Base-by-base conservation (phyloP, 2,329 filamentous ascomycete genomes). In the Cercospora berteroae region DNA sequence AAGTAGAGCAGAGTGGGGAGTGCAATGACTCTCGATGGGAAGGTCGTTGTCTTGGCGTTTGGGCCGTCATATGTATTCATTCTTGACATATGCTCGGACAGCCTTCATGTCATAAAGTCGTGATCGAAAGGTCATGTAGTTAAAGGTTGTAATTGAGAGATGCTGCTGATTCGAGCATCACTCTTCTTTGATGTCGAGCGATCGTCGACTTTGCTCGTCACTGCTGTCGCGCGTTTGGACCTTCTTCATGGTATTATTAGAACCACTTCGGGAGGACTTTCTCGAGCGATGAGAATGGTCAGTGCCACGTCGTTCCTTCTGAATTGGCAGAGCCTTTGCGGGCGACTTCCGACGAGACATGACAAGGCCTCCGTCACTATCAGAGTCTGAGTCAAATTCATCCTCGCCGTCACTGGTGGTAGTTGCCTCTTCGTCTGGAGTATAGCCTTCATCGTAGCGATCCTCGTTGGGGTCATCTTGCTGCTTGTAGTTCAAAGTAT, bases 171-270 rank as follows among this genome's bases (percentile, higher is more conserved):
- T 18, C 48, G 20, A 18, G 36, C 8, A 33, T 72, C 68, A 73
- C 60, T 74, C 72, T 59, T 73, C 70, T 58, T 64, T 64, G 44
- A 72, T 73, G 56, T 73, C 71, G 61, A 69, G 44, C 18, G 67
- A 70, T 18, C 67, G 64, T 20, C 66, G 66, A 48, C 64, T 67
- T 20, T 68, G 66, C 42, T 73, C 73, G 23, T 75, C 73, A 29
- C 63, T 67, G 36, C 73, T 74, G 31, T 75, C 73, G 23, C 73
- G 64, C n/a, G 74, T 77, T 60, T 77, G 76, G 13, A 83, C 76
- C 72, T 83, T 83, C 74, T 84, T 83, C 72, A 84, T 81, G 7
- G 83, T 84, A 33, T 82, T 81, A 69, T 81, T 83, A 72, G 82
- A 84, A 25, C 82, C 82, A 70, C 82, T 84, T 39, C 83, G 78